Percentiles rank a stretch among this genome's conserved stretches.
Evolutionary conservation across 139 green algal genomes (phyloP).

Genomic region (Micractinium sp.): DNA sequence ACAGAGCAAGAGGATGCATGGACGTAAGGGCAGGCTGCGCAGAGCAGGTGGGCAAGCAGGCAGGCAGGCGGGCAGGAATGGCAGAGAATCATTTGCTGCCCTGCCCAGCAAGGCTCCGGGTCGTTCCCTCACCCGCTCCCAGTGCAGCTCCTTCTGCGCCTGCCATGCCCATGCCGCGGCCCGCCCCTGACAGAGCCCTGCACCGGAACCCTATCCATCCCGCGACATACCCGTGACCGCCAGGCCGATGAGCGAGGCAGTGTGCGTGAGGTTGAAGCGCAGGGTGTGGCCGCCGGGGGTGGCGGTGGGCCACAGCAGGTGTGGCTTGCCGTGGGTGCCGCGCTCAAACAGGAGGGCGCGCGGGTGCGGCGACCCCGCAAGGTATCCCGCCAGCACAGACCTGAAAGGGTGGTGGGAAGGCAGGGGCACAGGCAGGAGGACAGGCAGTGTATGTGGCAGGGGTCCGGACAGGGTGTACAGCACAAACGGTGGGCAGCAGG

Average conservation of each 20-base stretch:
- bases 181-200: neutral
- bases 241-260: slow-evolving; percentile 52
- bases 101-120: no score
- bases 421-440: neutral
- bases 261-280: slow-evolving; percentile 75
- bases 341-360: slow-evolving; percentile 44
- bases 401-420: neutral
- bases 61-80: no score
- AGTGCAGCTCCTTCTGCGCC: neutral
- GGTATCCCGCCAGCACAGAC: slow-evolving; percentile 43
- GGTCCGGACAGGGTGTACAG: neutral
- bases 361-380: neutral
- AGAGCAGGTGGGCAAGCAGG: no score
- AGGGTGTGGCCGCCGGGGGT: slow-evolving; percentile 23
- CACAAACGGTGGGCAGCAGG: neutral
- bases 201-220: neutral
- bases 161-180: neutral
- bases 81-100: no score
- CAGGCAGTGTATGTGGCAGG: neutral
- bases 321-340: slow-evolving; percentile 60
- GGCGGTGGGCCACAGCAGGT: slow-evolving; percentile 16
- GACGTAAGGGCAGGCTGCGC: neutral
- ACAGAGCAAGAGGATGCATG: neutral
- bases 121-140: no score
- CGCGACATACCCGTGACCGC: neutral